Evolutionary conservation across 2,329 filamentous ascomycete species (phyloP).

Genomic region (Albophoma yamanashiensis): DNA sequence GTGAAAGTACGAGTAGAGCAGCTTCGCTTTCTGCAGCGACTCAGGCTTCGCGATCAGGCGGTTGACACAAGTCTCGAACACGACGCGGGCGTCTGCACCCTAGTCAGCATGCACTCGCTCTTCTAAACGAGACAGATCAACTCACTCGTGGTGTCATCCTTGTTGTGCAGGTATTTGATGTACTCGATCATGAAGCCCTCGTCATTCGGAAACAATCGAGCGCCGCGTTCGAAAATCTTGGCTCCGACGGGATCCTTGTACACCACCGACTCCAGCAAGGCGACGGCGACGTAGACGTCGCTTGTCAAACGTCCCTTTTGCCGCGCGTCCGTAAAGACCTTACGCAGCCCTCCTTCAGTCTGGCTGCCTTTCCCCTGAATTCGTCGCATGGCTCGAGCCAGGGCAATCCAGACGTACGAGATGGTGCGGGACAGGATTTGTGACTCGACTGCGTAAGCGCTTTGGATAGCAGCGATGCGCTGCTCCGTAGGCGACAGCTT

Average conservation of each 20-base stretch:
- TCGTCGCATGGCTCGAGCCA: constrained; percentile 88
- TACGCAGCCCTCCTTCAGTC: constrained; percentile 66
- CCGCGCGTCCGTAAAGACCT: constrained; percentile 82
- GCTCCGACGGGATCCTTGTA: constrained; percentile 89
- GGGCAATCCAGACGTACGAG: constrained; percentile 87
- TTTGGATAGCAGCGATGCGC: constrained; percentile 49
- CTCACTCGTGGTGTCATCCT: constrained; percentile 89
- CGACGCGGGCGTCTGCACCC: constrained; percentile 70
- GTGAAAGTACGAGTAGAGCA: constrained; percentile 85
- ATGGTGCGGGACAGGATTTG: constrained; percentile 73
- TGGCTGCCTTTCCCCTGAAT: constrained; percentile 72
- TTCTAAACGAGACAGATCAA: constrained; percentile 8
- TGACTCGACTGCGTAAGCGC: constrained; percentile 62
- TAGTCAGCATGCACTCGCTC: constrained; percentile 7
- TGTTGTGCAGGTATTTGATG: constrained; percentile 84
- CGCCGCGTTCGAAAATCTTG: constrained; percentile 91
- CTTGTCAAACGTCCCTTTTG: constrained; percentile 81
- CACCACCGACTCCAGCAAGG: constrained; percentile 87
- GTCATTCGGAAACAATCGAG: constrained; percentile 88
- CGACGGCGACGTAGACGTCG: constrained; percentile 89
- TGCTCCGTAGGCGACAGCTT: constrained; percentile 52
- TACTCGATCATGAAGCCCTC: constrained; percentile 92
- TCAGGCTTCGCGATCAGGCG: constrained; percentile 70
- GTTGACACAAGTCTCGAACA: constrained; percentile 90
- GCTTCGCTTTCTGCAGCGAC: constrained; percentile 63